Percentiles rank a stretch among this genome's conserved stretches.
These are phyloP conservation scores for Cladosporium sp. DNA, from an alignment of 2,329 filamentous ascomycete species.

Conservation along the genomic window DNA sequence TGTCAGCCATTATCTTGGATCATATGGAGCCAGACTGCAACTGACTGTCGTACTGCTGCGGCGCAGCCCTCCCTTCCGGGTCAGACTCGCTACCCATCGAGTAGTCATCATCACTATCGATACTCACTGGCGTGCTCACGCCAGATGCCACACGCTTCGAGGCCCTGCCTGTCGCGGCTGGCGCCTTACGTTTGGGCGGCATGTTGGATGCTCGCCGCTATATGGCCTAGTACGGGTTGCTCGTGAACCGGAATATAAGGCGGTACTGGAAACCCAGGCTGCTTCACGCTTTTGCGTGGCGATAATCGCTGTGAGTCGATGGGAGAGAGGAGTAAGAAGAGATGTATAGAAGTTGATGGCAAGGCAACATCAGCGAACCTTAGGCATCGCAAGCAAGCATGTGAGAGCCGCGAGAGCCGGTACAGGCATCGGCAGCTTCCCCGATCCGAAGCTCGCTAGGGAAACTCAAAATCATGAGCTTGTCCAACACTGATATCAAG, in stretches of 20 bases:
- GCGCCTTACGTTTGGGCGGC: constrained; percentile 36
- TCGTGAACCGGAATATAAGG: no score
- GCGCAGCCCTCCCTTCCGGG: constrained; percentile 15
- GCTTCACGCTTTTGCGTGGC: no score
- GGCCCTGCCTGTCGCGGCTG: constrained; percentile 30
- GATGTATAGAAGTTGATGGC: not conserved
- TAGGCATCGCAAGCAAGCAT: not conserved
- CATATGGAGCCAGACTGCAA: constrained; percentile 11
- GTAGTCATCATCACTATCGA: constrained; percentile 51
- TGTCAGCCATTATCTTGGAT: constrained; percentile 5
- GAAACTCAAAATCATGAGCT: not conserved
- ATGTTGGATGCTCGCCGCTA: constrained; percentile 19
- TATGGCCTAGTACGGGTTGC: no score
- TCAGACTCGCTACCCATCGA: constrained; percentile 36
- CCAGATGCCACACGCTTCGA: constrained; percentile 37
- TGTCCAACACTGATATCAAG: constrained; percentile 2
- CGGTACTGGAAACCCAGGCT: no score
- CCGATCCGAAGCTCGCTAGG: not conserved
- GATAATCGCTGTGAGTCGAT: no score
- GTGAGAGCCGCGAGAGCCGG: not conserved
- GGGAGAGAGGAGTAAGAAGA: no score
- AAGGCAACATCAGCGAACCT: not conserved
- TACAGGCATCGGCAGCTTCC: not conserved
- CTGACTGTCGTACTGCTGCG: constrained; percentile 39
- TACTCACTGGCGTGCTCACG: constrained; percentile 39